These are phyloP conservation scores for Vitis rotundifolia DNA, from an alignment of 164 flowering plant species.

Conservation along the genomic window DNA sequence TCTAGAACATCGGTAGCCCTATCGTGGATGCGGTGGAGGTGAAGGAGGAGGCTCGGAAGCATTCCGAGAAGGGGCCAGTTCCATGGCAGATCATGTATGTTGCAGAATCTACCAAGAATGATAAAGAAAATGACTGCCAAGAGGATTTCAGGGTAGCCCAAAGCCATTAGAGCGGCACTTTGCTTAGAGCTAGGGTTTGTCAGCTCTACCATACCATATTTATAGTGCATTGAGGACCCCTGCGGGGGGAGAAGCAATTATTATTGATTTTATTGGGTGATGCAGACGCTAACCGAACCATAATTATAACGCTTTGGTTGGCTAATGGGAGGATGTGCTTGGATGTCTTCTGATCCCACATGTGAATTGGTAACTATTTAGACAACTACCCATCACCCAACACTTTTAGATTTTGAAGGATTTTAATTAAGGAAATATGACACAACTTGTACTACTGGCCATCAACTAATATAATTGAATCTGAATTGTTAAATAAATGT, in stretches of 20 bases:
- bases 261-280: no score
- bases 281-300: no score
- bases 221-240: background rate
- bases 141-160: slow-evolving; percentile 20
- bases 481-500: no score
- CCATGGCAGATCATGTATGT: background rate
- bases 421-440: no score
- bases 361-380: no score
- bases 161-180: background rate
- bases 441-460: no score
- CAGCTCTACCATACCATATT: background rate
- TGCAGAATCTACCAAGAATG: background rate
- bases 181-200: background rate
- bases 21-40: slow-evolving; percentile 21
- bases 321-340: no score
- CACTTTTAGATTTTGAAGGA: background rate
- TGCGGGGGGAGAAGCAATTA: no score
- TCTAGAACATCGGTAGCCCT: slow-evolving; percentile 3
- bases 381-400: background rate
- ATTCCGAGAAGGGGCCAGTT: slow-evolving; percentile 24
- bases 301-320: no score
- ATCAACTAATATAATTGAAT: no score
- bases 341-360: no score
- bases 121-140: slow-evolving; percentile 10
- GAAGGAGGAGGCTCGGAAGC: slow-evolving; percentile 20